Base-by-base conservation (phyloP, 2,329 filamentous ascomycete genomes). In the Ceratocystis ficicola region DNA sequence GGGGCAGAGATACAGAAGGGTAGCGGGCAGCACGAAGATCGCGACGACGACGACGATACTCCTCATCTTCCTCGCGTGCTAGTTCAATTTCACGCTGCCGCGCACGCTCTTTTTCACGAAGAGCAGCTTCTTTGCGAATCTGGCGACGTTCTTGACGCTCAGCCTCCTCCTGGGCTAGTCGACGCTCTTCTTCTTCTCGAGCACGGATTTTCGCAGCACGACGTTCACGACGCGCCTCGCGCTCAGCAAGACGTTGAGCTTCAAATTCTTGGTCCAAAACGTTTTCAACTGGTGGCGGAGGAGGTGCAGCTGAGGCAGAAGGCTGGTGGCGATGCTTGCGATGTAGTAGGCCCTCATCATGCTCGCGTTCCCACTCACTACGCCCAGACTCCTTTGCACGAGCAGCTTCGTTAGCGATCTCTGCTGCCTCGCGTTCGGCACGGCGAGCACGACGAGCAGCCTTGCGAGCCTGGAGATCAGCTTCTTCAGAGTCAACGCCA, bases 371-470 rank as follows among this genome's bases (percentile, higher is more conserved):
- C 60, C 57, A 8, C 15, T 28, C 52, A 79, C 77, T 57, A 83
- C 82, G 17, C 86, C 55, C 55, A 59, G 55, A 36, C 3, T 59
- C 83, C 69, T 83, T 84, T 5, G 77, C 78, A 36, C 77, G 78
- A 59, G 82, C 81, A 5, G 80, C 77, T 62, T 86, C 84, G 65
- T 86, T 82, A 3, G 77, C 78, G 5, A 77, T 78, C 28, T 83
- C 79, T n/a, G 73, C 75, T 44, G 79, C 79, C 65, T 77, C 77
- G 6, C 75, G 76, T 66, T 85, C 82, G 1, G 81, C 79, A 17
- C 80, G 81, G 63, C 78, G 81, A 1, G 83, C 80, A 66, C 81
- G 81, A n/a, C 86, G 83, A 66, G 84, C 84, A 36, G 83, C 83
- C 57, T 80, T 81, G 61, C 84, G 81, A 25, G 81, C 83, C 72